Conservation (phyloP, 768 basidiomycete species). For the Auricularia sp. region DNA sequence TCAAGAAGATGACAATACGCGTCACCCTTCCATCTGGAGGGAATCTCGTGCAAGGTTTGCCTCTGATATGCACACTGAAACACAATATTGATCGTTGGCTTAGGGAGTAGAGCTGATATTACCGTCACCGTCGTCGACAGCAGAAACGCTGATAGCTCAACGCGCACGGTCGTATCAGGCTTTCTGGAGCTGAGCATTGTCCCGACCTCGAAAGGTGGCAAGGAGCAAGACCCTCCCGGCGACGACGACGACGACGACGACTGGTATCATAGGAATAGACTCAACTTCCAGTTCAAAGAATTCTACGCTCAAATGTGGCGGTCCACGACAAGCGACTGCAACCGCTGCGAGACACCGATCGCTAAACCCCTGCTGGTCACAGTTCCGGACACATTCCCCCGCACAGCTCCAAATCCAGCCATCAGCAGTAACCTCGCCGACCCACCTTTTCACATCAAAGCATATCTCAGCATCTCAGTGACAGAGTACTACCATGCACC, state of each 20-base stretch:
- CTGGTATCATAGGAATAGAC: too few relatives aligned
- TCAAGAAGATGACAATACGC: too few relatives aligned
- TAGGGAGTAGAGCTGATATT: too few relatives aligned
- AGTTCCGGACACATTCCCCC: neutral
- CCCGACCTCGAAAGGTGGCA: too few relatives aligned
- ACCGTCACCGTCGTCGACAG: too few relatives aligned
- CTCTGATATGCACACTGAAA: too few relatives aligned
- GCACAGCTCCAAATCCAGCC: neutral
- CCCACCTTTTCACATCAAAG: neutral
- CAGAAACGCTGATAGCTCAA: too few relatives aligned
- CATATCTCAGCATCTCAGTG: neutral
- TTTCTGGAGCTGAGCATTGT: too few relatives aligned
- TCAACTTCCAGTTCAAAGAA: neutral
- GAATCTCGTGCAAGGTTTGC: neutral
- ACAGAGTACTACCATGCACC: neutral
- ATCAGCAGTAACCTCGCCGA: neutral
- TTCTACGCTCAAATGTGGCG: neutral
- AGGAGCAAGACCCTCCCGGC: too few relatives aligned
- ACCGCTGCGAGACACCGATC: neutral
- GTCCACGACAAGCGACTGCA: neutral
- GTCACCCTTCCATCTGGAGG: neutral
- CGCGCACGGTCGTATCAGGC: too few relatives aligned
- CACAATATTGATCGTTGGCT: too few relatives aligned
- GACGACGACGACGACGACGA: too few relatives aligned
- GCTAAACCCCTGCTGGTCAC: neutral